Conservation (phyloP, 169 alveolate species). For the Plasmodium gaboni region DNA sequence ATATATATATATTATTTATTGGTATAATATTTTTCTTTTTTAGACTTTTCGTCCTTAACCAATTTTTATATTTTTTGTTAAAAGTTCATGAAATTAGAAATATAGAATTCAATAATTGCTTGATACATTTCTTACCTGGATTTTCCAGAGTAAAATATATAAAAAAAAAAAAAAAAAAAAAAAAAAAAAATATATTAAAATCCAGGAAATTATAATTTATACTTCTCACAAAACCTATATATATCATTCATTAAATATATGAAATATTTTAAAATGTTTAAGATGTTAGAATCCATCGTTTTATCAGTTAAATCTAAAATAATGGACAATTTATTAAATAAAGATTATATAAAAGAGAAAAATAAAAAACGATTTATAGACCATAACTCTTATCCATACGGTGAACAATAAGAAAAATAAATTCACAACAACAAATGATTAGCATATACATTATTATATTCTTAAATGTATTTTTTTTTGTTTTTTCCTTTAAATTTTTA, state of each 20-base stretch:
- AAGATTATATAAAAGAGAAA: slow-evolving; percentile 11
- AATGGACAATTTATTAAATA: slow-evolving; percentile 32
- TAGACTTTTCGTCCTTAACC: slow-evolving; percentile 34
- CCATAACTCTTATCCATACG: slow-evolving; percentile 33
- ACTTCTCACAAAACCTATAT: too few species aligned
- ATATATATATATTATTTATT: not conserved
- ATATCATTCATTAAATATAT: too few species aligned
- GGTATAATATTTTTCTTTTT: not conserved
- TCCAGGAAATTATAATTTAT: too few species aligned
- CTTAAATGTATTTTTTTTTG: slow-evolving; percentile 1
- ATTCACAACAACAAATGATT: not conserved
- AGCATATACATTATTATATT: not conserved
- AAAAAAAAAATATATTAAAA: not conserved
- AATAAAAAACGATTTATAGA: slow-evolving; percentile 38
- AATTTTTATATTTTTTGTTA: slow-evolving; percentile 37
- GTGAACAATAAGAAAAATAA: slow-evolving; percentile 5
- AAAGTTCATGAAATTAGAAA: slow-evolving; percentile 34
- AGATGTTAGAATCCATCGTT: slow-evolving; percentile 46
- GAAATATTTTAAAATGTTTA: not conserved
- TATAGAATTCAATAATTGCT: slow-evolving; percentile 17
- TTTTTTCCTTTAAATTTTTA: not conserved
- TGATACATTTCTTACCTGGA: slow-evolving; percentile 52
- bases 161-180: not conserved
- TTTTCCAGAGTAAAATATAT: slow-evolving; percentile 23
- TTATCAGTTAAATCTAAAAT: slow-evolving; percentile 27